A percentile compares a stretch with the other conserved stretches of the same genome.
phyloP scores from a whole-genome alignment of 192 early-diverging fungal genomes.

The Rhizophlyctis rosea region DNA sequence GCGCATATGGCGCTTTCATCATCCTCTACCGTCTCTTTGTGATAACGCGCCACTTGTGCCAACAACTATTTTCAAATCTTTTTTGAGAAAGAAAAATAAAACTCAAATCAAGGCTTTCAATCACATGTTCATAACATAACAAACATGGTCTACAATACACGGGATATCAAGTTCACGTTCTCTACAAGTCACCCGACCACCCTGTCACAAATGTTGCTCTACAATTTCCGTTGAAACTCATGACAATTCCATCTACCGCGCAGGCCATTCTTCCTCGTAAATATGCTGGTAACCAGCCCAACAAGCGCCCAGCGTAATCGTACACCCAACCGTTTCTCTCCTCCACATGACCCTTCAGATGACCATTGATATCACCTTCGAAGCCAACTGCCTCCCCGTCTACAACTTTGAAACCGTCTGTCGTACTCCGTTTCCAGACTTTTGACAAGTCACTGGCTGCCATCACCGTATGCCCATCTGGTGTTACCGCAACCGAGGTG shows the following conservation, averaged over 20 bases:
- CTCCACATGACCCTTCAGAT: neutral
- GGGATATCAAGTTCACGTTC: no score
- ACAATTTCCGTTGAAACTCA: neutral
- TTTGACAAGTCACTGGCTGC: neutral
- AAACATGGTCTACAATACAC: no score
- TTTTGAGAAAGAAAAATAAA: no score
- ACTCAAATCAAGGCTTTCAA: no score
- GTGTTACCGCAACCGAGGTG: neutral
- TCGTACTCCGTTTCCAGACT: neutral
- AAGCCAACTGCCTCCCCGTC: neutral
- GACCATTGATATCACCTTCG: neutral
- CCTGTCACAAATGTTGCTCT: neutral
- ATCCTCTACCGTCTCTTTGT: no score
- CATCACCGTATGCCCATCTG: neutral
- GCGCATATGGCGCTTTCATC: no score
- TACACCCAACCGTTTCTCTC: neutral
- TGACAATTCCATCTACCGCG: neutral
- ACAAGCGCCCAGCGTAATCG: neutral
- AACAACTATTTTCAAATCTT: no score
- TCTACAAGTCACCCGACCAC: no score
- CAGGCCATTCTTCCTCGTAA: neutral
- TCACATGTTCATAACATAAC: no score
- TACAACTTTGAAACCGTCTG: neutral
- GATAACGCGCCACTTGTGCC: no score
- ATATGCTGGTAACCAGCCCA: conserved; percentile 1